Conservation (phyloP, 2,329 filamentous ascomycete genomes). For the Exophiala lecanii-corni region DNA sequence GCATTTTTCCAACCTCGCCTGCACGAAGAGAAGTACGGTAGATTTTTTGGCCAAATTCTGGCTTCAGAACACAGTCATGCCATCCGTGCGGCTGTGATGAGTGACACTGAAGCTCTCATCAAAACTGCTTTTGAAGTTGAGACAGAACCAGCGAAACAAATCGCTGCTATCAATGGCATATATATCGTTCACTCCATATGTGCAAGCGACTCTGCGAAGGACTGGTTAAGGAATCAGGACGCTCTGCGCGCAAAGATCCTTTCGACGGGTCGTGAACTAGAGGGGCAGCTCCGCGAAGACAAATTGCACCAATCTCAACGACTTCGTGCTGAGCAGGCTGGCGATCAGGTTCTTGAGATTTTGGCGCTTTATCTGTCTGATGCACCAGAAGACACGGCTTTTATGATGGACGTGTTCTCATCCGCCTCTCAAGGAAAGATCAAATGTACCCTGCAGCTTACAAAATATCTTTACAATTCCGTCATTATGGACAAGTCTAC, state of each 20-base stretch:
- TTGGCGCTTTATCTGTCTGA: slow-evolving; percentile 74
- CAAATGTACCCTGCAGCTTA: slow-evolving; percentile 68
- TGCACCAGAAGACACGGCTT: slow-evolving; percentile 71
- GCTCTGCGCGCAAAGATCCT: slow-evolving; percentile 57
- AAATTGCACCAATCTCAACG: slow-evolving; percentile 67
- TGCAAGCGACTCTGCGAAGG: slow-evolving; percentile 57
- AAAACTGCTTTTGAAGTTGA: slow-evolving; percentile 61
- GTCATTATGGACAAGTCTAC: slow-evolving; percentile 81
- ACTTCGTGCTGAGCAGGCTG: slow-evolving; percentile 80
- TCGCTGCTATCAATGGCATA: slow-evolving; percentile 79
- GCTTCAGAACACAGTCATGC: slow-evolving; percentile 68
- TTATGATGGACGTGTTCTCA: slow-evolving; percentile 79
- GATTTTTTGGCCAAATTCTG: slow-evolving; percentile 85
- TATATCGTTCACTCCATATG: slow-evolving; percentile 78
- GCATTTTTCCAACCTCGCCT: slow-evolving; percentile 71
- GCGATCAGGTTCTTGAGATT: slow-evolving; percentile 80
- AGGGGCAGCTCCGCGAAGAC: slow-evolving; percentile 67
- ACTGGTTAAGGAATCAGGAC: slow-evolving; percentile 59
- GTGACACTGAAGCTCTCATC: slow-evolving; percentile 68
- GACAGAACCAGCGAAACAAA: slow-evolving; percentile 63
- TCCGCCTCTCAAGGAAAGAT: slow-evolving; percentile 78
- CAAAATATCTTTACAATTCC: slow-evolving; percentile 75
- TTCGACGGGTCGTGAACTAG: slow-evolving; percentile 69
- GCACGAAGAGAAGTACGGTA: slow-evolving; percentile 79
- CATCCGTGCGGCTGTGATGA: slow-evolving; percentile 68